Conservation (phyloP, 441 rosid species). For the Dalechampia spathulata region DNA sequence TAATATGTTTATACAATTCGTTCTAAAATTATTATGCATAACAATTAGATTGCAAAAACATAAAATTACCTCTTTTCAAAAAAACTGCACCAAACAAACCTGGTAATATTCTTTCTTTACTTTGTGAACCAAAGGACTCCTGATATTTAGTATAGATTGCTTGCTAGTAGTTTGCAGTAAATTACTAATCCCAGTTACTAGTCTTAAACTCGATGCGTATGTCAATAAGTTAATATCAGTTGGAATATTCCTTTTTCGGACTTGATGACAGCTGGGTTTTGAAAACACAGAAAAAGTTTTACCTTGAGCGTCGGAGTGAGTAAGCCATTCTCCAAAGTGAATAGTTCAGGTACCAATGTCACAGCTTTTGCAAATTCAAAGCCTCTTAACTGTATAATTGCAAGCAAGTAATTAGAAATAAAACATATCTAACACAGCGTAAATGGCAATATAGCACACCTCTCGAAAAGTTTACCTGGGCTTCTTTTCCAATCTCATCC, state of each 20-base stretch:
- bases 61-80: too few species aligned
- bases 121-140: too few species aligned
- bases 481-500: constrained; percentile 80
- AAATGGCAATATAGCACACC: background rate
- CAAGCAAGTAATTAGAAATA: background rate
- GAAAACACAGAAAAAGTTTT: constrained; percentile 18
- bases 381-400: constrained; percentile 70
- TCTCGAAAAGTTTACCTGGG: constrained; percentile 45
- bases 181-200: background rate
- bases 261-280: background rate
- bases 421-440: background rate
- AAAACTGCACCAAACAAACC: too few species aligned
- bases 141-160: too few species aligned
- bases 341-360: constrained; percentile 74
- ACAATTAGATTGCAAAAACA: too few species aligned
- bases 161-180: too few species aligned
- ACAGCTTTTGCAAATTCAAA: constrained; percentile 95
- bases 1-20: too few species aligned
- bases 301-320: constrained; percentile 97
- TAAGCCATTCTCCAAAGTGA: constrained; percentile 73
- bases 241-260: background rate
- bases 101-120: too few species aligned
- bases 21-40: too few species aligned
- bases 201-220: background rate
- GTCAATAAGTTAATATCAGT: background rate